phyloP scores from a whole-genome alignment of 2,329 filamentous ascomycete genomes.

The Biscogniauxia mediterranea region DNA sequence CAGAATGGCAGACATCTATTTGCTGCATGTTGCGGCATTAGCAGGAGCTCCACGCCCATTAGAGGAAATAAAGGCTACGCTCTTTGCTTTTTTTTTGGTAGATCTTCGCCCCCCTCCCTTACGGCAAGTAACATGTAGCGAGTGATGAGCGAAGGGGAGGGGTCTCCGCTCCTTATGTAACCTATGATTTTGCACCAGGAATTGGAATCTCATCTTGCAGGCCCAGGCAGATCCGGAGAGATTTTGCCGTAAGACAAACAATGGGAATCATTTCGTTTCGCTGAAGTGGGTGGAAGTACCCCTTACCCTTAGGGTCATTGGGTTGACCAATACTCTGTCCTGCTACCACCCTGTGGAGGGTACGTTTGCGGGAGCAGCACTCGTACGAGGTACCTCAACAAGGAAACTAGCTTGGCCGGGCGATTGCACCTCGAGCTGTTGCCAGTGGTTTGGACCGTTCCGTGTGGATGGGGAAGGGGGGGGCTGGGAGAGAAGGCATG shows the following conservation, averaged over 20 bases:
- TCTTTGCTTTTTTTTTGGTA: neutral
- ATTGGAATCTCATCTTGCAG: neutral
- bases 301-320: too few relatives aligned
- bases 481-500: neutral
- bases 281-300: too few relatives aligned
- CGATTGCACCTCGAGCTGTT: neutral
- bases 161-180: neutral
- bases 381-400: too few relatives aligned
- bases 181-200: neutral
- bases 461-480: conserved; percentile 2
- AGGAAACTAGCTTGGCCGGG: too few relatives aligned
- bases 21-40: neutral
- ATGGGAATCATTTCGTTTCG: too few relatives aligned
- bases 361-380: too few relatives aligned
- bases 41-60: neutral
- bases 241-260: neutral
- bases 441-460: conserved; percentile 3
- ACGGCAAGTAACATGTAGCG: neutral
- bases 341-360: too few relatives aligned
- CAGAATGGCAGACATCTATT: neutral
- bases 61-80: neutral
- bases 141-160: too few relatives aligned
- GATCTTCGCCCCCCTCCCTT: neutral
- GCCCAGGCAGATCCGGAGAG: neutral
- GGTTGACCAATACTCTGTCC: too few relatives aligned